phyloP scores from a whole-genome alignment of 2,329 filamentous ascomycete genomes.

The Stemphylium vesicarium region DNA sequence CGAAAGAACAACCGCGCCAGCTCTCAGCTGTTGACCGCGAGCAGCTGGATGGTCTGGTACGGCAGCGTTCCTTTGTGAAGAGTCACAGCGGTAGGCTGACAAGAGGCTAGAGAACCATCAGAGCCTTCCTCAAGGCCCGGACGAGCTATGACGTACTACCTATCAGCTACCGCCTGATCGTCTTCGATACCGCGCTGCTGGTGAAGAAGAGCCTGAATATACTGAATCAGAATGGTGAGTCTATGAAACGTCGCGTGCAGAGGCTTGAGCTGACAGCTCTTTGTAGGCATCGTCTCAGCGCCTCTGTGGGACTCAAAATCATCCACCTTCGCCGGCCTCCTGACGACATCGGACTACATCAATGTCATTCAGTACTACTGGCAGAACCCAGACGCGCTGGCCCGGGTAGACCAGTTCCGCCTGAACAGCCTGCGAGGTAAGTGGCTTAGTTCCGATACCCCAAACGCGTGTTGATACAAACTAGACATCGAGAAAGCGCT shows the following conservation, averaged over 20 bases:
- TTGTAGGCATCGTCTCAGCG: constrained; percentile 89
- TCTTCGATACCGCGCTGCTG: constrained; percentile 91
- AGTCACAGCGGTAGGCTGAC: constrained; percentile 18
- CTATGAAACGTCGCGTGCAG: background rate
- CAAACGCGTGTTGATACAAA: constrained; percentile 19
- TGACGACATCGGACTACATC: constrained; percentile 97
- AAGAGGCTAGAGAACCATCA: constrained; percentile 71
- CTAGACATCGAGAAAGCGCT: constrained; percentile 94
- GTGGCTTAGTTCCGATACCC: constrained; percentile 26
- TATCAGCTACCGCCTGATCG: constrained; percentile 91
- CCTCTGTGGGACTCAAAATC: constrained; percentile 95
- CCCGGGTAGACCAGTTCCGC: constrained; percentile 90
- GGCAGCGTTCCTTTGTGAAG: constrained; percentile 33
- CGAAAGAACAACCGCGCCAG: constrained; percentile 34
- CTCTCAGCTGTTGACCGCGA: constrained; percentile 73
- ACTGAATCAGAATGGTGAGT: constrained; percentile 87
- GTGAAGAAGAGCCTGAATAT: constrained; percentile 98
- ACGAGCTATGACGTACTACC: constrained; percentile 98
- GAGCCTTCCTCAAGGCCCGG: constrained; percentile 93
- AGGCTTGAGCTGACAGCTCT: constrained; percentile 18
- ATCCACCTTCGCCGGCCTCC: constrained; percentile 89
- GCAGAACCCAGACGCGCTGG: constrained; percentile 89
- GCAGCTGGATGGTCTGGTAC: constrained; percentile 78
- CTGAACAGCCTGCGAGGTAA: constrained; percentile 88
- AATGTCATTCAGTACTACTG: constrained; percentile 99